These are phyloP conservation scores for Aquilaria agallochum DNA, from an alignment of 441 rosid species.

Conservation along the genomic window DNA sequence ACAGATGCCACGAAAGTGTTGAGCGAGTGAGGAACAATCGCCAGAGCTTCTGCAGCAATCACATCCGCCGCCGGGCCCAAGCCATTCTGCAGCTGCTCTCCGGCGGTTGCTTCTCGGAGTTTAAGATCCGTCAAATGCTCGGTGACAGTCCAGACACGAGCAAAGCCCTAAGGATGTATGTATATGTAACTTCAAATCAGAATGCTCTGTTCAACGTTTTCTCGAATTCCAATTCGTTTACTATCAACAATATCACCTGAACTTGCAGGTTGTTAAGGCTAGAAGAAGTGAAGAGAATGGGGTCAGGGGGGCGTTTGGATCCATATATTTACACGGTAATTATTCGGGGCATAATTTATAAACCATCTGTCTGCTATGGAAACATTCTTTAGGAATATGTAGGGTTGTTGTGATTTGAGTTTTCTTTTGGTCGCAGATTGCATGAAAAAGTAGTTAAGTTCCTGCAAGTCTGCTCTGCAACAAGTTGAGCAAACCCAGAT, in stretches of 20 bases:
- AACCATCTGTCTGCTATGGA: not conserved
- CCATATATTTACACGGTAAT: slow-evolving; percentile 78
- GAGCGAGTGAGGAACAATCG: slow-evolving; percentile 27
- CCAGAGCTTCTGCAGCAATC: slow-evolving; percentile 26
- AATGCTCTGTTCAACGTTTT: slow-evolving; percentile 4
- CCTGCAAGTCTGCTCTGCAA: too few relatives aligned
- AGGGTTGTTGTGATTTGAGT: not conserved
- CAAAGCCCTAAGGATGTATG: slow-evolving; percentile 89
- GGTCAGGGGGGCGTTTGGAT: slow-evolving; percentile 69
- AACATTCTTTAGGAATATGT: not conserved
- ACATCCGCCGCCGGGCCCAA: slow-evolving; percentile 60
- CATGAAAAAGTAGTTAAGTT: slow-evolving; percentile 15
- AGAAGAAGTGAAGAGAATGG: slow-evolving; percentile 68
- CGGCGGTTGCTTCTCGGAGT: slow-evolving; percentile 55
- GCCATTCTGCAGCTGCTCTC: slow-evolving; percentile 72
- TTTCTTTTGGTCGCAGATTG: slow-evolving; percentile 28
- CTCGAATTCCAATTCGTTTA: not conserved
- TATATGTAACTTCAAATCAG: too few relatives aligned
- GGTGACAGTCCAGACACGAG: slow-evolving; percentile 97
- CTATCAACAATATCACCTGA: not conserved
- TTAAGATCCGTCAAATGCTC: slow-evolving; percentile 59
- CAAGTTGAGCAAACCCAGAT: too few relatives aligned
- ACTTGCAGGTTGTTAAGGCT: slow-evolving; percentile 54
- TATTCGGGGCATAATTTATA: not conserved
- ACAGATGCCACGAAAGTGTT: slow-evolving; percentile 14